These are phyloP conservation scores for Trichoderma aggressivum DNA, from an alignment of 2,329 filamentous ascomycete species.

Conservation along the genomic window DNA sequence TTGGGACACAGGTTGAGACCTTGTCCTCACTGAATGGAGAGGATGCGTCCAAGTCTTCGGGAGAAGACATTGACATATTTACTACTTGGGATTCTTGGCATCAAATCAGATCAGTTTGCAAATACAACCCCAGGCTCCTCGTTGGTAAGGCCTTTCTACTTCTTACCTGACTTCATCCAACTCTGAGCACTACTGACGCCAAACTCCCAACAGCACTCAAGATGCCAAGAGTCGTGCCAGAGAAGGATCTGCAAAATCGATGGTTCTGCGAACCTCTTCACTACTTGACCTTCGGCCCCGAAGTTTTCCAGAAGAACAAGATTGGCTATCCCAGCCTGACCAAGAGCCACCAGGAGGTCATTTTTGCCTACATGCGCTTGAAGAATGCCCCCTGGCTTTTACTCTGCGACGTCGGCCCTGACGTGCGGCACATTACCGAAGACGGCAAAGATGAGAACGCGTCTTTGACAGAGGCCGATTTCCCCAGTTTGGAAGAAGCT, in stretches of 20 bases:
- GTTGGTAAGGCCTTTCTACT: slow-evolving; percentile 63
- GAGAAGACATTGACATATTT: slow-evolving; percentile 63
- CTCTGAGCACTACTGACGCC: background rate
- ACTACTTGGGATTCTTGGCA: slow-evolving; percentile 94
- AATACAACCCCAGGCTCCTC: slow-evolving; percentile 75
- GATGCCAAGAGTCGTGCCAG: slow-evolving; percentile 57
- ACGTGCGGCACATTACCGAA: slow-evolving; percentile 33
- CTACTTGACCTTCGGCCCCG: slow-evolving; percentile 53
- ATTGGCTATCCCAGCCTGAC: slow-evolving; percentile 60
- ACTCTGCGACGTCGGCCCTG: slow-evolving; percentile 59
- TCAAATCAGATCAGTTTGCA: slow-evolving; percentile 76
- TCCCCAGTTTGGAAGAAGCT: slow-evolving; percentile 70
- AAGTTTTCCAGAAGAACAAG: slow-evolving; percentile 58
- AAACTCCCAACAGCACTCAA: slow-evolving; percentile 46
- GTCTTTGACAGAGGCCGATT: slow-evolving; percentile 47
- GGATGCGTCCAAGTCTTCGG: slow-evolving; percentile 29
- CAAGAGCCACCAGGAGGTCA: slow-evolving; percentile 57
- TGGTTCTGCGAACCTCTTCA: slow-evolving; percentile 70
- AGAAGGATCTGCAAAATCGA: slow-evolving; percentile 58
- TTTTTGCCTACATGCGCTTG: slow-evolving; percentile 61
- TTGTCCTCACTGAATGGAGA: slow-evolving; percentile 46
- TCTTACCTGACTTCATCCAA: background rate
- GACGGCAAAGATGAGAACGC: slow-evolving; percentile 29
- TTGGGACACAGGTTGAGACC: slow-evolving; percentile 50
- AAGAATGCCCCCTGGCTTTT: slow-evolving; percentile 62